These are phyloP conservation scores for Linnemannia hyalina DNA, from an alignment of 192 early-diverging fungal species.

Conservation along the genomic window DNA sequence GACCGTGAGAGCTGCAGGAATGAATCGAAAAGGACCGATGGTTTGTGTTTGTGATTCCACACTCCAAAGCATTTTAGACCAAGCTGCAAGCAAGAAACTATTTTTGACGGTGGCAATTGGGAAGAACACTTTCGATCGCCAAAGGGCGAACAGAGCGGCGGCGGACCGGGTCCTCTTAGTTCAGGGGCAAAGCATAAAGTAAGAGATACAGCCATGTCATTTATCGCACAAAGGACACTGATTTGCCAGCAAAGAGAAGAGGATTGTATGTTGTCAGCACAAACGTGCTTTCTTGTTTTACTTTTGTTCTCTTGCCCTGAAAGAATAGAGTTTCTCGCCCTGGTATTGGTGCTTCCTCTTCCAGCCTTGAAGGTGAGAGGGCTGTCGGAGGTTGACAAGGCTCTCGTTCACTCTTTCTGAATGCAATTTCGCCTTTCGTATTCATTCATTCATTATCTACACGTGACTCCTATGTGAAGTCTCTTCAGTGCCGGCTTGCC, in stretches of 20 bases:
- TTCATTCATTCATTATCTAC: conserved; percentile 5
- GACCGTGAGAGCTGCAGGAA: background rate
- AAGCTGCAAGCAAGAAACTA: background rate
- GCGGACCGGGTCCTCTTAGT: background rate
- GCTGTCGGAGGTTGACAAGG: background rate
- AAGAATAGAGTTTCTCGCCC: background rate
- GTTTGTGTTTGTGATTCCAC: background rate
- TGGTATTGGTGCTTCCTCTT: background rate
- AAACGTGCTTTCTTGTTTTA: background rate
- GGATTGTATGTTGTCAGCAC: background rate
- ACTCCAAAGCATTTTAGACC: background rate
- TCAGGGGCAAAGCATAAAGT: background rate
- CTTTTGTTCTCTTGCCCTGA: background rate
- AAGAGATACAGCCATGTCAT: background rate
- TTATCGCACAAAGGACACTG: background rate
- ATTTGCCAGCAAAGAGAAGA: background rate
- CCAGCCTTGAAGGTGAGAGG: background rate
- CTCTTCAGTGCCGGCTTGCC: conserved; percentile 1
- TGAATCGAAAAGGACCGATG: background rate
- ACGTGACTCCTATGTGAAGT: background rate
- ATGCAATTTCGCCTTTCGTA: background rate
- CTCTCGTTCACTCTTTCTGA: background rate
- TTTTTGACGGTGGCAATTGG: background rate
- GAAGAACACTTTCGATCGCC: background rate
- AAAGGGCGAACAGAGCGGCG: background rate